Evolutionary conservation across 768 basidiomycete species (phyloP), one percentile per base, ranked within the genome.

Genomic region (Tylopilus sp.): DNA sequence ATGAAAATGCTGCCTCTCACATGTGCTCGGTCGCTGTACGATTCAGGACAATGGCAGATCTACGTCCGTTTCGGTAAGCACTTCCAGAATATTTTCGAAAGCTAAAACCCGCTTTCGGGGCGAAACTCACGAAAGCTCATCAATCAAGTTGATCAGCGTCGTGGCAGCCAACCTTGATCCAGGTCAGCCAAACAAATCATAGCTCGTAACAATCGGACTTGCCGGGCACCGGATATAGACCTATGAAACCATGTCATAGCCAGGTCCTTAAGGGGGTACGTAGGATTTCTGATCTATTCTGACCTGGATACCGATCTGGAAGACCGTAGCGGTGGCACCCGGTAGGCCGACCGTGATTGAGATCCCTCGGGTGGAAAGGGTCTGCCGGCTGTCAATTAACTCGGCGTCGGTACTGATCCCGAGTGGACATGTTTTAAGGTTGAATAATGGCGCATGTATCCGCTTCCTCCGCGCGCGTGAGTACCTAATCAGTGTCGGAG

Each of bases 1-100:
- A 64, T 71, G 66, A 66, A 68, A 66, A 65, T 62, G 48, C 58
- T 53, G 54, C 55, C 53, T 48, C 60, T 61, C 68, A 70, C 70
- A 60, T 72, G 70, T 53, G 57, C 60, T 63, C 64, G 55, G 68
- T 40, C 36, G 57, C 50, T 58, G 56, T 72, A 63, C 58, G 21
- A 55, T 70, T 62, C 56, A 17, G 59, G 59, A 60, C 48, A 59
- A 52, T 42, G 55, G 56, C 44, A 56, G 63, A 70, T 68, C 56
- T 61, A 63, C 45, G 55, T 59, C 66, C 57, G 45, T 58, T 64
- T 70, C 45, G 45, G 59, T 52, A 57, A 63, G 45, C 30, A 52
- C 48, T 37, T 53, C 48, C 49, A 47, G 33, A 51, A 56, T 51
- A 57, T 68, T 59, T 63, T 56, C 17, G 48, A 36, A 52, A 30